Conservation (phyloP, 2,329 filamentous ascomycete species). For the Kalmusia sp. region DNA sequence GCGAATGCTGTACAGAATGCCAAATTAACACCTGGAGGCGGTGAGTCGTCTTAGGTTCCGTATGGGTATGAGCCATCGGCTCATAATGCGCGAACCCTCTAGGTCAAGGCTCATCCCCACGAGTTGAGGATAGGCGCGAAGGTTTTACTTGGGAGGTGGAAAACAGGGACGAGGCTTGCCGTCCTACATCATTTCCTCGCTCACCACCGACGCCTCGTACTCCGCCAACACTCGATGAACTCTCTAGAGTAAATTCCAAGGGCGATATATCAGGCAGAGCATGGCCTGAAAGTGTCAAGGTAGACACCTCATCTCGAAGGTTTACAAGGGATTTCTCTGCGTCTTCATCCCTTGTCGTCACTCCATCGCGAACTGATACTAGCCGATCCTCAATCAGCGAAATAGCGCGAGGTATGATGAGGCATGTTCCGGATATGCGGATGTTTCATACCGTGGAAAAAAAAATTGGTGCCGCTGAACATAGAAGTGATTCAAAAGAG, state of each 20-base stretch:
- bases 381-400: slow-evolving; percentile 30
- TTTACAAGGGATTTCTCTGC: slow-evolving; percentile 11
- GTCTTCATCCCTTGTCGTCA: slow-evolving; percentile 1
- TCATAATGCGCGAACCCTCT: background rate
- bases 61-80: background rate
- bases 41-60: background rate
- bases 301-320: slow-evolving; percentile 19
- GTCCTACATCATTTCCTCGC: slow-evolving; percentile 17
- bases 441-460: slow-evolving; percentile 19
- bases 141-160: slow-evolving; percentile 32
- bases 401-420: slow-evolving; percentile 30
- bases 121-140: slow-evolving; percentile 28
- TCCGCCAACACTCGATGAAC: slow-evolving; percentile 30
- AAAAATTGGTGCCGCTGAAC: background rate
- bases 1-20: slow-evolving; percentile 20
- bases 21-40: background rate
- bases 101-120: slow-evolving; percentile 20
- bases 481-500: background rate
- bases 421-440: slow-evolving; percentile 30
- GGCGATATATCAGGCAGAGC: slow-evolving; percentile 19
- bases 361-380: slow-evolving; percentile 19
- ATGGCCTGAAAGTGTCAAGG: slow-evolving; percentile 14
- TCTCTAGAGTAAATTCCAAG: slow-evolving; percentile 20
- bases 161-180: slow-evolving; percentile 14
- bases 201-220: slow-evolving; percentile 8